Evolutionary conservation across 441 rosid genomes (phyloP), one percentile per base, ranked within the genome.

Genomic region (Adansonia gregorii): DNA sequence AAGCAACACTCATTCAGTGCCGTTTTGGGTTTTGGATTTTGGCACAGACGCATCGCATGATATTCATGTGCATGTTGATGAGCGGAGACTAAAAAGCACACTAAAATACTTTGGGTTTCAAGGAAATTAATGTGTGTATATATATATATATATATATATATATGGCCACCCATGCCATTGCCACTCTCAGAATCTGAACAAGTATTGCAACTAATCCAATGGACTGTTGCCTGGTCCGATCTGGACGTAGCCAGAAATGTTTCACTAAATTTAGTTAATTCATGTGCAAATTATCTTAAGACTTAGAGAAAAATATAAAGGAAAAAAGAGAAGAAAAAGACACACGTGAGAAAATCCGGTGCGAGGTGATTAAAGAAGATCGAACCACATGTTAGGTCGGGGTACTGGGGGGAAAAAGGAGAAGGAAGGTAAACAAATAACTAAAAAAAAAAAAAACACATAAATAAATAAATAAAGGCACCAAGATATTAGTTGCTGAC

Each of bases 401-500:
- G 8, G 6, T 3, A 0, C 6, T 20, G 11, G 2, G 15, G 35
- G 65, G 1, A 59, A 10, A 22, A 59, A 10, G 63, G 20, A 19
- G 8, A n/a, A n/a, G 17, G 20, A n/a, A 8, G 19, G 48, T 45
- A 45, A 9, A 43, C 55, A 77, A 60, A 8, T 6, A 70, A 22
- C 8, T 10, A 68, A 1, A 27, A 10, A 48, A 10, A 48, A 48
- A 0, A 2, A 48, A 48, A 46, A 2, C 3, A 12, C 3, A 12
- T 48, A 0, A n/a, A 9, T 22, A 27, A 27, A 27, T 1, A 43
- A 19, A 24, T 0, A 74, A 19, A 19, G 14, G 8, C 15, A 12
- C 4, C 17, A 22, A 14, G 73, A 54, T 15, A 5, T 17, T 3
- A 54, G 76, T 59, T 27, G 79, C 19, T 71, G 54, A 75, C 85